Evolutionary conservation across 78 protist genomes (phyloP).

Genomic region (Paratrimastix pyriformis): DNA sequence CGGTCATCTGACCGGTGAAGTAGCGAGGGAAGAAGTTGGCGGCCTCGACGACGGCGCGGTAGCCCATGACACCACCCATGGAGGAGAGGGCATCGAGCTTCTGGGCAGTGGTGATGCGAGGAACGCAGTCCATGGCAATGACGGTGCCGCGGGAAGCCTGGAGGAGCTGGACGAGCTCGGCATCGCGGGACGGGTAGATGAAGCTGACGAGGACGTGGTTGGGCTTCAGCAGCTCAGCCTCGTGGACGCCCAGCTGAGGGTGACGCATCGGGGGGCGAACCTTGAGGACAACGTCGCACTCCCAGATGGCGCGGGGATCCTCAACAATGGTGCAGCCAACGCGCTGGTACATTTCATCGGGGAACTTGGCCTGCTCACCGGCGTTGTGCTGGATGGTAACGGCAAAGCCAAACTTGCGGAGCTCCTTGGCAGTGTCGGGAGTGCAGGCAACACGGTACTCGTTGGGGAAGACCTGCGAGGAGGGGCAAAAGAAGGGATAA

Average conservation of each 20-base stretch:
- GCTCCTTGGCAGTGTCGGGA: constrained; percentile 20
- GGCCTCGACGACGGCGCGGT: constrained; percentile 88
- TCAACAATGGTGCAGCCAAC: constrained; percentile 31
- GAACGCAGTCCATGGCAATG: constrained; percentile 82
- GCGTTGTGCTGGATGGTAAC: constrained; percentile 37
- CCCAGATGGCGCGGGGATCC: neutral
- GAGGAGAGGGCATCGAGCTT: constrained; percentile 81
- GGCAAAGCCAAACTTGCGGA: constrained; percentile 35
- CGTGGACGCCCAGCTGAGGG: constrained; percentile 8
- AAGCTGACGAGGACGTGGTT: neutral
- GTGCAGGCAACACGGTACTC: constrained; percentile 44
- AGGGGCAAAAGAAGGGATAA: no score
- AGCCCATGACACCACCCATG: constrained; percentile 90
- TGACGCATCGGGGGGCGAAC: neutral
- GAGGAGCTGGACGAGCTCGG: constrained; percentile 5
- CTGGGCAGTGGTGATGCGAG: constrained; percentile 80
- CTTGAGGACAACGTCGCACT: constrained; percentile 31
- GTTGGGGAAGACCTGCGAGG: neutral
- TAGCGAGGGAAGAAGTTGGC: constrained; percentile 57
- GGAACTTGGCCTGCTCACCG: constrained; percentile 31
- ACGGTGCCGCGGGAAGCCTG: constrained; percentile 34
- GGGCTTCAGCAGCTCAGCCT: constrained; percentile 8
- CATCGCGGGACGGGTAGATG: constrained; percentile 5
- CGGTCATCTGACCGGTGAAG: constrained; percentile 90
- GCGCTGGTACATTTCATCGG: constrained; percentile 24